Evolutionary conservation across 2,329 filamentous ascomycete species (phyloP), one percentile per base, ranked within the genome.

Genomic region (Graphium sp.): DNA sequence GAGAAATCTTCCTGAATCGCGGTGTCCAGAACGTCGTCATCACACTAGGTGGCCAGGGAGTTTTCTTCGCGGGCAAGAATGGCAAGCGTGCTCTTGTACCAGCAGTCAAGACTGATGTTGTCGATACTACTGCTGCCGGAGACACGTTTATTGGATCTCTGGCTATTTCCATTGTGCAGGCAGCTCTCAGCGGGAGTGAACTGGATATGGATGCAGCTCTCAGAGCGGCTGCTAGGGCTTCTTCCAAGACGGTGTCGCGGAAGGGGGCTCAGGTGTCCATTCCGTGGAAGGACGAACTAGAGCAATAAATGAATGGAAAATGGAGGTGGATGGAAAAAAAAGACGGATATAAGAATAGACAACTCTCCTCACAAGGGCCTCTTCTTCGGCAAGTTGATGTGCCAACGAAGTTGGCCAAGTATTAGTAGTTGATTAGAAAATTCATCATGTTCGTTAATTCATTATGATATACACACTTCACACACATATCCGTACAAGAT

Each of bases 121-220:
- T 94, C 5, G 87, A 95, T 49, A 95, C 87, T 2, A 95, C 87
- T 6, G 87, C 79, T 2, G 89, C 89, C 5, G 87, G 87, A 0
- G 87, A 95, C 49, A 94, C 87, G 0, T 94, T 94, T 53, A 81
- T 91, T 5, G 87, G 89, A 2, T 78, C 72, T 14, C 92, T 93
- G 48, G 79, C 82, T 3, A 68, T 89, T 16, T 68, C 73, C 32
- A 65, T 77, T 18, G 80, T 81, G 22, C 60, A 46, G 29, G 45
- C 45, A 32, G n/a, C n/a, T n/a, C n/a, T n/a, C n/a, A n/a, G n/a
- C n/a, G n/a, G n/a, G n/a, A n/a, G n/a, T 9, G 35, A 33, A 9
- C 66, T 71, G 32, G 59, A 66, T 32, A 60, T 78, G 24, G 65
- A 65, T 33, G 56, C 59, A 2, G 72, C 76, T 17, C 45, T 58